These are phyloP conservation scores for Lasiosphaeria miniovina DNA, from an alignment of 495 filamentous ascomycete genomes.

Conservation along the genomic window DNA sequence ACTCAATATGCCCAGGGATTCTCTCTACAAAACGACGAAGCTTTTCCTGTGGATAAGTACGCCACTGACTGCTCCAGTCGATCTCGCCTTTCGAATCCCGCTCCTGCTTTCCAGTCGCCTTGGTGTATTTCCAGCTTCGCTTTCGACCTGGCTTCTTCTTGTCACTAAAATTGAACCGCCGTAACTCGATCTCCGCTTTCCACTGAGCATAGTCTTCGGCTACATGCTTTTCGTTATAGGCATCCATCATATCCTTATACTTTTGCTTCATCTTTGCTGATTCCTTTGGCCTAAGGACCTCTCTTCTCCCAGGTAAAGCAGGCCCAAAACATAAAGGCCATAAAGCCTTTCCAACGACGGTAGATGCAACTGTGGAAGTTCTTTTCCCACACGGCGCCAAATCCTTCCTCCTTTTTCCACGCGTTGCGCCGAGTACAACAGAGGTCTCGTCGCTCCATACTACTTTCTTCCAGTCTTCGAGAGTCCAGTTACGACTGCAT, in stretches of 20 bases:
- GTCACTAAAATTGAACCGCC: not conserved
- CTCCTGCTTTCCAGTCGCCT: conserved; percentile 8
- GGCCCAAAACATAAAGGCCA: conserved; percentile 12
- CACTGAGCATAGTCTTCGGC: not conserved
- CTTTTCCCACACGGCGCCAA: no score
- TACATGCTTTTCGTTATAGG: conserved; percentile 3
- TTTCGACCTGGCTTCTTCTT: not conserved
- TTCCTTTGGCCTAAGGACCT: not conserved
- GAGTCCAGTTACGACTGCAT: no score
- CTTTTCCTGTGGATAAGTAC: not conserved
- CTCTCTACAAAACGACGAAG: not conserved
- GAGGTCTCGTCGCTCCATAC: no score
- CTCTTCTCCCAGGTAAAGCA: no score
- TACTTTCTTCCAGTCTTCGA: no score
- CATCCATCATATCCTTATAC: conserved; percentile 5
- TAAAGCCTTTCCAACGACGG: conserved; percentile 6
- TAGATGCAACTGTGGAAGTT: no score
- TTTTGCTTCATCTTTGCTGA: not conserved
- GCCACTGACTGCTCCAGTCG: not conserved
- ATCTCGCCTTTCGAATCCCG: conserved; percentile 5
- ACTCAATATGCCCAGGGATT: not conserved
- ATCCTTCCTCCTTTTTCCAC: no score
- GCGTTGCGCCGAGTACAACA: no score
- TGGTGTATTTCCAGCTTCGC: conserved; percentile 4
- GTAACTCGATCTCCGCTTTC: conserved; percentile 1